A percentile compares a stretch with the other conserved stretches of the same genome.
phyloP scores from a whole-genome alignment of 2,329 filamentous ascomycete genomes.

The Colletotrichum theobromicola region DNA sequence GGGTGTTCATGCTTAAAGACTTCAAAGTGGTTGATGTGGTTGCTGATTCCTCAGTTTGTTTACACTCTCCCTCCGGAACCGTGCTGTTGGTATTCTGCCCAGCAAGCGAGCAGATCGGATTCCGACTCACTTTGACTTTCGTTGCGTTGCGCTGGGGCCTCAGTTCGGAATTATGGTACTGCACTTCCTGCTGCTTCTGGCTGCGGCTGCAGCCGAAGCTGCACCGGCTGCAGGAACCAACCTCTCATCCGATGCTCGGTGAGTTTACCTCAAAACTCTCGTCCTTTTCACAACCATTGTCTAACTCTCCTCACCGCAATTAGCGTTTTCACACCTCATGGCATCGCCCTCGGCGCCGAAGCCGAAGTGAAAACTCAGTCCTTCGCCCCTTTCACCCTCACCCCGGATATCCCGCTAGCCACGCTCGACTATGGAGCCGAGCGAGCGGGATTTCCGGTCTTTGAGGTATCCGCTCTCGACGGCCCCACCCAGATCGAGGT shows the following conservation, averaged over 20 bases:
- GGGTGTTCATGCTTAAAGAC: background rate
- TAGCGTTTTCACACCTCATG: background rate
- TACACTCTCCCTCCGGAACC: background rate
- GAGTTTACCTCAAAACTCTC: background rate
- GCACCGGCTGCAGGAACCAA: background rate
- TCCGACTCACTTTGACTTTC: background rate
- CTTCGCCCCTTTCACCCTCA: background rate
- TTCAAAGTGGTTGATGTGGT: background rate
- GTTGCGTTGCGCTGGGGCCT: background rate
- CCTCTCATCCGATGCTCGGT: background rate
- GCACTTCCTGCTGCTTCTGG: background rate
- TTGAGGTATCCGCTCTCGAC: constrained; percentile 30
- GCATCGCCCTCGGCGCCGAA: background rate
- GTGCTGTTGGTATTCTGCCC: background rate
- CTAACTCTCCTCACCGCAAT: background rate
- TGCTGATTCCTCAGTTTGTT: background rate
- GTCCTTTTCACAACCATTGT: background rate
- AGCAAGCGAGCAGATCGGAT: background rate
- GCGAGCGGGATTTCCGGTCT: constrained; percentile 36
- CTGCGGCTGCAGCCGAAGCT: background rate
- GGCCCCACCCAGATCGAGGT: constrained; percentile 36
- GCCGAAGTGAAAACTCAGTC: background rate
- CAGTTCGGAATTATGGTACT: background rate
- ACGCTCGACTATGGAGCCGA: constrained; percentile 37
- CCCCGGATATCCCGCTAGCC: constrained; percentile 7